phyloP scores from a whole-genome alignment of 495 filamentous ascomycete genomes.

The Hypoxylon crocopeplum region DNA sequence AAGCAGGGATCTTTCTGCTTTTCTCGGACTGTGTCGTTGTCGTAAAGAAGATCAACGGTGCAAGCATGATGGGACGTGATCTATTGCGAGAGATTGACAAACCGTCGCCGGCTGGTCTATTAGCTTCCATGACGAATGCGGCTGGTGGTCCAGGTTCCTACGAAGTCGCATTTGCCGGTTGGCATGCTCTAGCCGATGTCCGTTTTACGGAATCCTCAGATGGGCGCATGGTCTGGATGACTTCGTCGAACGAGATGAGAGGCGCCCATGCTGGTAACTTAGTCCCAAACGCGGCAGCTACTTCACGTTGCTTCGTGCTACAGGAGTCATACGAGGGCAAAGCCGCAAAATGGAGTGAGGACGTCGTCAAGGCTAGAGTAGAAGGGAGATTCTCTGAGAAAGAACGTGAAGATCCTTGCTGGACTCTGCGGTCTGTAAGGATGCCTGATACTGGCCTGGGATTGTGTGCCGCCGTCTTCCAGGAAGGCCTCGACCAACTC shows the following conservation, averaged over 20 bases:
- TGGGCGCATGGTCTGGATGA: conserved; percentile 75
- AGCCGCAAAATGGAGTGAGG: conserved; percentile 78
- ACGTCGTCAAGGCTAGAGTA: conserved; percentile 83
- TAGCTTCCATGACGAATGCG: conserved; percentile 62
- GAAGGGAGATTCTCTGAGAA: conserved; percentile 81
- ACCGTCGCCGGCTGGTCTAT: conserved; percentile 63
- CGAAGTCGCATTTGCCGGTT: conserved; percentile 77
- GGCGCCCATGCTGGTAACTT: conserved; percentile 53
- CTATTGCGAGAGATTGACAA: conserved; percentile 84
- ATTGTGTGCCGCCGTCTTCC: conserved; percentile 77
- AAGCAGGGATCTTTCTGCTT: conserved; percentile 75
- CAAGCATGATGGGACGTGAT: conserved; percentile 73
- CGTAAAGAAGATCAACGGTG: conserved; percentile 67
- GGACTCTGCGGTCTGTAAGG: conserved; percentile 74
- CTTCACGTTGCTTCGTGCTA: conserved; percentile 68
- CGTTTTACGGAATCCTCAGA: conserved; percentile 79
- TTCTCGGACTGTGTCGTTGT: conserved; percentile 85
- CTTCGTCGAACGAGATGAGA: conserved; percentile 63
- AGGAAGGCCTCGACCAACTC: conserved; percentile 64
- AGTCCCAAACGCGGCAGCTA: conserved; percentile 56
- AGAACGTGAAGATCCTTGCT: conserved; percentile 79
- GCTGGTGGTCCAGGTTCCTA: conserved; percentile 56
- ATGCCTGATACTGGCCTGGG: conserved; percentile 66
- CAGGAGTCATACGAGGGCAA: conserved; percentile 81
- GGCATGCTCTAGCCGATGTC: conserved; percentile 71